Percentiles rank a stretch among this genome's conserved stretches.
These are phyloP conservation scores for Tylopilus rubrobrunneus DNA, from an alignment of 768 basidiomycete species.

Conservation along the genomic window DNA sequence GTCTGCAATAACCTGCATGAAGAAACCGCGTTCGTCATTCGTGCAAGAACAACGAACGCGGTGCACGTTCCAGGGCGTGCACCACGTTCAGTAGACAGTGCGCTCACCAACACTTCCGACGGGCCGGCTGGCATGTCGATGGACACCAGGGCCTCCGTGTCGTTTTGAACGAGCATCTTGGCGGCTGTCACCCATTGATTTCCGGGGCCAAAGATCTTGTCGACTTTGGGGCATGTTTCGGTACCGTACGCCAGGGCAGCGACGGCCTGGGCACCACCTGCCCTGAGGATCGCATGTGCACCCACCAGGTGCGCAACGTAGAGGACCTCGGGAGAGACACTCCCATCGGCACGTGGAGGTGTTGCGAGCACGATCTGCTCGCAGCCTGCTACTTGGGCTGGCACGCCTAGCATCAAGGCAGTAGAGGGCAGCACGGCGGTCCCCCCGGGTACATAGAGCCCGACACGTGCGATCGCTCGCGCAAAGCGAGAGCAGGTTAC, in stretches of 20 bases:
- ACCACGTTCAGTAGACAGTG: constrained; percentile 57
- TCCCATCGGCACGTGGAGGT: constrained; percentile 91
- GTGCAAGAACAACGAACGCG: constrained; percentile 37
- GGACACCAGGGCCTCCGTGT: constrained; percentile 91
- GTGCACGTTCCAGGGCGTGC: constrained; percentile 41
- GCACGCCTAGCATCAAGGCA: constrained; percentile 96
- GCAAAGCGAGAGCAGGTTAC: constrained; percentile 95
- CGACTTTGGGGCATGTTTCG: constrained; percentile 91
- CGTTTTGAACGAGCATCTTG: constrained; percentile 99
- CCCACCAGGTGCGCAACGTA: constrained; percentile 93
- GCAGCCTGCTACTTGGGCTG: constrained; percentile 96
- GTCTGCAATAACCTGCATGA: constrained; percentile 85
- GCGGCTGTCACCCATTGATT: constrained; percentile 99
- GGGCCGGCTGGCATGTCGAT: constrained; percentile 99
- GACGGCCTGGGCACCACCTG: constrained; percentile 95
- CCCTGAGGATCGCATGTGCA: constrained; percentile 86
- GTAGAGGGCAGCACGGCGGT: constrained; percentile 96
- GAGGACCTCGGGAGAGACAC: constrained; percentile 93
- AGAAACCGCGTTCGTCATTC: constrained; percentile 30
- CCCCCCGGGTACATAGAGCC: constrained; percentile 95
- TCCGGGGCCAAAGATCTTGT: constrained; percentile 98
- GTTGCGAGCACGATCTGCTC: constrained; percentile 90
- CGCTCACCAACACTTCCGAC: constrained; percentile 85
- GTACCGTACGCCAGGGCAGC: constrained; percentile 98
- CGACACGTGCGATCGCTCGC: constrained; percentile 92